Evolutionary conservation across 2,329 filamentous ascomycete genomes (phyloP).

Genomic region (Colletotrichum incanum): DNA sequence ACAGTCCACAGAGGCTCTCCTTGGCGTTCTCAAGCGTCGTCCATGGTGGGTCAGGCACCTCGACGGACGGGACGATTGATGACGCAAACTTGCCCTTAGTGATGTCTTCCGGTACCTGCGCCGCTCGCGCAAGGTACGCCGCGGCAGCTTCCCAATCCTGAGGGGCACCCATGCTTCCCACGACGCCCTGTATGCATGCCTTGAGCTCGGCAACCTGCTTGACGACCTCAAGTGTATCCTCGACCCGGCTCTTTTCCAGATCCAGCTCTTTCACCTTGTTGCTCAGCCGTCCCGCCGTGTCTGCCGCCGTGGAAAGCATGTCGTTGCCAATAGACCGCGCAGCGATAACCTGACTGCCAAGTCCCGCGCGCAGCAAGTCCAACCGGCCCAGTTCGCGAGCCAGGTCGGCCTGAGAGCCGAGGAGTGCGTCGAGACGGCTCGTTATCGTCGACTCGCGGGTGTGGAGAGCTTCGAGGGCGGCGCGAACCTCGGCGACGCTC

Average conservation of each 20-base stretch:
- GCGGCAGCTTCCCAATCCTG: conserved; percentile 99
- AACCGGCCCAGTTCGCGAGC: conserved; percentile 89
- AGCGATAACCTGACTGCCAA: conserved; percentile 89
- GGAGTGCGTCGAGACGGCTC: conserved; percentile 80
- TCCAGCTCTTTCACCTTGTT: conserved; percentile 90
- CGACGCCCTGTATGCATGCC: conserved; percentile 93
- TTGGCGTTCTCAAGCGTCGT: conserved; percentile 89
- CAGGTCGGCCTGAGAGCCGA: conserved; percentile 89
- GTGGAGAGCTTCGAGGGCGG: conserved; percentile 82
- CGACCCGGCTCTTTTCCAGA: conserved; percentile 91
- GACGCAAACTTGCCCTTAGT: conserved; percentile 89
- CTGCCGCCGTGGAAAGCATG: conserved; percentile 90
- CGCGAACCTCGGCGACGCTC: conserved; percentile 84
- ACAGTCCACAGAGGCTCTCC: conserved; percentile 90
- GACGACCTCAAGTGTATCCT: conserved; percentile 90
- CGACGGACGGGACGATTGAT: conserved; percentile 93
- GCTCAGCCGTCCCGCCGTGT: conserved; percentile 88
- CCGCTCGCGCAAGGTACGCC: conserved; percentile 87
- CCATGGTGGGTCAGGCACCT: conserved; percentile 92
- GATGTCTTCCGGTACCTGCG: conserved; percentile 85
- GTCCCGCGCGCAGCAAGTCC: conserved; percentile 89
- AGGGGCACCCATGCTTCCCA: conserved; percentile 96
- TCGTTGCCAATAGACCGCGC: conserved; percentile 88
- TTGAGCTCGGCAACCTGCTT: conserved; percentile 98
- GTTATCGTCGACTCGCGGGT: conserved; percentile 82